phyloP scores from a whole-genome alignment of 2,329 filamentous ascomycete genomes.

The Talaromyces sp. region DNA sequence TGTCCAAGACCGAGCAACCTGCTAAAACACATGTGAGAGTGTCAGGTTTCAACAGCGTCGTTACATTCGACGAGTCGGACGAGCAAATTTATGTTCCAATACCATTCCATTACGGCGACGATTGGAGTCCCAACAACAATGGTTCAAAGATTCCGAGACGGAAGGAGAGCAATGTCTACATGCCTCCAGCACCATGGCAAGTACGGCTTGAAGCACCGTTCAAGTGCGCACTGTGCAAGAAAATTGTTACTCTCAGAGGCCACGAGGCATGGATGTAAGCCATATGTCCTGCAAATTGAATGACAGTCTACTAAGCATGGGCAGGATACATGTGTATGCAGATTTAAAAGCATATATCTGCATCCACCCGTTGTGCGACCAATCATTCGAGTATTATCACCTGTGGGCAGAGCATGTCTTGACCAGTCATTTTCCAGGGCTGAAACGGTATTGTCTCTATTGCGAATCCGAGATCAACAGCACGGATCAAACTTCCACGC shows the following conservation, averaged over 20 bases:
- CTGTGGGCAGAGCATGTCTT: slow-evolving; percentile 12
- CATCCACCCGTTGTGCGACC: slow-evolving; percentile 2
- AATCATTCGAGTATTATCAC: slow-evolving; percentile 14
- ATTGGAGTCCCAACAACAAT: slow-evolving; percentile 9
- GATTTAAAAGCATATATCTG: slow-evolving; percentile 12
- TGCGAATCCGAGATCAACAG: slow-evolving; percentile 7
- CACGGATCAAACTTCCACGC: not conserved
- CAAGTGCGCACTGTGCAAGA: slow-evolving; percentile 8
- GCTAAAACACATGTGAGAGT: slow-evolving; percentile 7
- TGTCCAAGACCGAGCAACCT: not conserved
- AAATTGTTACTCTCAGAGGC: slow-evolving; percentile 11
- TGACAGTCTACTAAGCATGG: not conserved
- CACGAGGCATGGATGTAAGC: slow-evolving; percentile 14
- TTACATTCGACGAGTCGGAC: slow-evolving; percentile 12
- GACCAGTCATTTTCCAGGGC: slow-evolving; percentile 1
- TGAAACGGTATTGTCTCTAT: slow-evolving; percentile 11
- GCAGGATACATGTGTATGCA: slow-evolving; percentile 11
- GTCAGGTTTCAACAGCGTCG: slow-evolving; percentile 10
- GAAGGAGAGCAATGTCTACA: not conserved
- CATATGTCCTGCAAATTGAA: not conserved
- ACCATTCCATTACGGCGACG: slow-evolving; percentile 7
- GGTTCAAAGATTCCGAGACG: slow-evolving; percentile 1
- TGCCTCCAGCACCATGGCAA: slow-evolving; percentile 9
- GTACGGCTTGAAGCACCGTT: slow-evolving; percentile 9
- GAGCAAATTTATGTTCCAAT: slow-evolving; percentile 10